A percentile compares a stretch with the other conserved stretches of the same genome.
Conservation (phyloP, 2,329 filamentous ascomycete species). For the Lachnum nothofagi region DNA sequence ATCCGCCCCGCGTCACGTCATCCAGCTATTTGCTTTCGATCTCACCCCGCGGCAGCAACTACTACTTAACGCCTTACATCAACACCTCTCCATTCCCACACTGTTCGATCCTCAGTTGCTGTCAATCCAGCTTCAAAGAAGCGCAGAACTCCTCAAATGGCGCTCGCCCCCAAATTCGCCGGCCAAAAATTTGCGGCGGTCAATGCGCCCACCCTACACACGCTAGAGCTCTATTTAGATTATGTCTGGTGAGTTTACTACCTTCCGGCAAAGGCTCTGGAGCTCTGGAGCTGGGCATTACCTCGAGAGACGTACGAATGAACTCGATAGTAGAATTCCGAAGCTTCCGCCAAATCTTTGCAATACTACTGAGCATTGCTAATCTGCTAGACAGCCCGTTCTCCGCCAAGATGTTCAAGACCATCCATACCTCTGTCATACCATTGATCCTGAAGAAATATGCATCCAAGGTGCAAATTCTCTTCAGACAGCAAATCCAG, state of each 20-base stretch:
- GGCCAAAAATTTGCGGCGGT: conserved; percentile 56
- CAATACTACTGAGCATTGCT: too few species aligned
- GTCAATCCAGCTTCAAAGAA: not conserved
- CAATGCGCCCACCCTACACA: conserved; percentile 48
- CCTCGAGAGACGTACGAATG: too few species aligned
- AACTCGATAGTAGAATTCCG: too few species aligned
- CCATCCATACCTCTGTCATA: conserved; percentile 61
- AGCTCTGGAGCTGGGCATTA: too few species aligned
- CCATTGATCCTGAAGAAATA: conserved; percentile 61
- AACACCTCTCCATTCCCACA: not conserved
- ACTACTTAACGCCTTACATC: too few species aligned
- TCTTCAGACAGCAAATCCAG: conserved; percentile 89
- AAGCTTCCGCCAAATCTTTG: too few species aligned
- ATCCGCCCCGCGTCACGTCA: conserved; percentile 1
- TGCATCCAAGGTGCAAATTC: conserved; percentile 56
- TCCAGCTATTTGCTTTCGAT: too few species aligned
- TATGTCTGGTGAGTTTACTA: too few species aligned
- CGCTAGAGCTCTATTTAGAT: conserved; percentile 69
- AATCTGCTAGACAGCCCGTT: too few species aligned
- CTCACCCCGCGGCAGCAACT: too few species aligned
- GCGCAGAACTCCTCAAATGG: conserved; percentile 47
- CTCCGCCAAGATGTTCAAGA: conserved; percentile 66
- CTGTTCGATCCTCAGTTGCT: not conserved
- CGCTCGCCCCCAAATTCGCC: conserved; percentile 71
- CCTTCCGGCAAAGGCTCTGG: too few species aligned